Evolutionary conservation across 2,329 filamentous ascomycete genomes (phyloP).

Genomic region (Claviceps sp.): DNA sequence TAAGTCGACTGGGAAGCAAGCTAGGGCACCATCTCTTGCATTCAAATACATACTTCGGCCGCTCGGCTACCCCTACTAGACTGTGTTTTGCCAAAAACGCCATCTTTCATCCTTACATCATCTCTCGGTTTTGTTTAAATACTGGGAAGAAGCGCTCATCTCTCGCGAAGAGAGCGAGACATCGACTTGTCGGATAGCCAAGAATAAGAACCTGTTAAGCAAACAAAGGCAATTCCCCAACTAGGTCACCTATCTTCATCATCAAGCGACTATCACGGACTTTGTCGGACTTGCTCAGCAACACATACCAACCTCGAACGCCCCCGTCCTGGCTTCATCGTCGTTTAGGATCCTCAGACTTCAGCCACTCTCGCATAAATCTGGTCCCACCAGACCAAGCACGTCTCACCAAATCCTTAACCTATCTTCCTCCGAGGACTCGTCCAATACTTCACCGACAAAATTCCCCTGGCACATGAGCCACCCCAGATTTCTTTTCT

Average conservation of each 20-base stretch:
- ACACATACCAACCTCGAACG: neutral
- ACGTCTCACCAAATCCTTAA: neutral
- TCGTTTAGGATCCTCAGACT: neutral
- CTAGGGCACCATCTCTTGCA: neutral
- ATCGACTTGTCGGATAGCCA: no score
- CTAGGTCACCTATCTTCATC: no score
- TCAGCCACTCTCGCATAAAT: neutral
- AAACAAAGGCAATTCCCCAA: no score
- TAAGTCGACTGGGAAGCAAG: neutral
- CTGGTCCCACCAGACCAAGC: neutral
- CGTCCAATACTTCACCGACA: neutral
- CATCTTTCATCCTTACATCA: neutral
- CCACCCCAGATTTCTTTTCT: neutral
- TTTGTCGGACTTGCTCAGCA: neutral
- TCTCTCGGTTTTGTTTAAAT: neutral
- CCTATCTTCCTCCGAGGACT: neutral
- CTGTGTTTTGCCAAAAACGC: neutral
- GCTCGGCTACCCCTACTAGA: neutral
- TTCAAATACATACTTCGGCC: neutral
- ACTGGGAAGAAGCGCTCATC: neutral
- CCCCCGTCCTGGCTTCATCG: neutral
- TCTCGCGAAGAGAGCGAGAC: no score
- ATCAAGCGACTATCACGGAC: no score
- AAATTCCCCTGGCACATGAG: neutral
- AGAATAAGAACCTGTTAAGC: no score